Percentiles rank a stretch among this genome's conserved stretches.
phyloP scores from a whole-genome alignment of 768 basidiomycete species.

The Heimioporus sp. region DNA sequence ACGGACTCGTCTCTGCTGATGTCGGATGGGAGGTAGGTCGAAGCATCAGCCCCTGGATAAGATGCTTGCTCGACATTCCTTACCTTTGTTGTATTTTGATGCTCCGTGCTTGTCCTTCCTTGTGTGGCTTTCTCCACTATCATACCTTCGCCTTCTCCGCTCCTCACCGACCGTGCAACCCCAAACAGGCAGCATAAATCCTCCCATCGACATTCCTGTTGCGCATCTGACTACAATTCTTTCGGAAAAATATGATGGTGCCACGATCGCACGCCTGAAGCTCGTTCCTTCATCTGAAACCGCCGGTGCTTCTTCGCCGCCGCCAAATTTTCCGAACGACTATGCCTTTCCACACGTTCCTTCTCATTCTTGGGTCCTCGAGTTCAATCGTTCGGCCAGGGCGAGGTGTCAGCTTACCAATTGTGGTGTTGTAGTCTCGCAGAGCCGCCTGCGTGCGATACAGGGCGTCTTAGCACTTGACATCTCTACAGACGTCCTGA shows the following conservation, averaged over 20 bases:
- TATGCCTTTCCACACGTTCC: conserved; percentile 22
- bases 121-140: conserved; percentile 62
- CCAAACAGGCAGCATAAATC: conserved; percentile 15
- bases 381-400: conserved; percentile 51
- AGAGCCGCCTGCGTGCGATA: conserved; percentile 71
- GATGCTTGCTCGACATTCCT: conserved; percentile 49
- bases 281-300: conserved; percentile 33
- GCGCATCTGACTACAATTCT: conserved; percentile 47
- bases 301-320: conserved; percentile 5
- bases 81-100: conserved; percentile 71
- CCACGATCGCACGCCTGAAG: conserved; percentile 54
- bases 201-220: conserved; percentile 47
- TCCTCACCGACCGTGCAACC: conserved; percentile 18
- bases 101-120: conserved; percentile 73
- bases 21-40: conserved; percentile 29
- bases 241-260: conserved; percentile 40
- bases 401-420: conserved; percentile 39
- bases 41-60: conserved; percentile 61
- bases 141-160: conserved; percentile 65
- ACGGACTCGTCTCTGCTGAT: not conserved
- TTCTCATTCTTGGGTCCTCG: conserved; percentile 59
- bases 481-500: conserved; percentile 21
- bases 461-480: conserved; percentile 54
- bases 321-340: conserved; percentile 21
- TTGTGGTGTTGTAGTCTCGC: conserved; percentile 67